phyloP scores from a whole-genome alignment of 2,329 filamentous ascomycete species.

The Fusarium paranaense region DNA sequence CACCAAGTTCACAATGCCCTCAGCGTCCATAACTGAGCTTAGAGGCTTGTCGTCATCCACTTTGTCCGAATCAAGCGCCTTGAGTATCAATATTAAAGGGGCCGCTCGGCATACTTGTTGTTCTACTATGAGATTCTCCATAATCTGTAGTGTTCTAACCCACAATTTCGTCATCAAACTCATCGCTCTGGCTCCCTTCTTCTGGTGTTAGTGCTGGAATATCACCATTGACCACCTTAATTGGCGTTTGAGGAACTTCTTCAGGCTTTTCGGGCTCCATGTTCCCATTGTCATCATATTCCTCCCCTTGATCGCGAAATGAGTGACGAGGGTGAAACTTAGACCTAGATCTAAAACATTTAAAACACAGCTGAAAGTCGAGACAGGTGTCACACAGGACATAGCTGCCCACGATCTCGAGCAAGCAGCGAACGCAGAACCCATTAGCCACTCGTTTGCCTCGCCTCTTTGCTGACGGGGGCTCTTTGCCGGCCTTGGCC shows the following conservation, averaged over 20 bases:
- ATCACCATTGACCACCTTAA: background rate
- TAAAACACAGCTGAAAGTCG: background rate
- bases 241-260: background rate
- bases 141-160: background rate
- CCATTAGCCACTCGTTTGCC: background rate
- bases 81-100: background rate
- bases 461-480: background rate
- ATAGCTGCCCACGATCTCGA: background rate
- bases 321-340: background rate
- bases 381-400: background rate
- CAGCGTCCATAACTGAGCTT: background rate
- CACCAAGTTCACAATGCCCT: background rate
- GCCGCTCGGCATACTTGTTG: background rate
- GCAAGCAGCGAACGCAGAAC: background rate
- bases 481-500: background rate
- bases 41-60: background rate
- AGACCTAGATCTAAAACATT: background rate
- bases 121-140: background rate
- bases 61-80: background rate
- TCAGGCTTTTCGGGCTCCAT: background rate
- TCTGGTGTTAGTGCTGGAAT: background rate
- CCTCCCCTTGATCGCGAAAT: background rate
- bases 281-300: background rate
- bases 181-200: background rate
- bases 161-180: slow-evolving; percentile 9